Percentiles rank a stretch among this genome's conserved stretches.
Evolutionary conservation across 257 asterid species (phyloP).

Genomic region (Paulownia fortunei): DNA sequence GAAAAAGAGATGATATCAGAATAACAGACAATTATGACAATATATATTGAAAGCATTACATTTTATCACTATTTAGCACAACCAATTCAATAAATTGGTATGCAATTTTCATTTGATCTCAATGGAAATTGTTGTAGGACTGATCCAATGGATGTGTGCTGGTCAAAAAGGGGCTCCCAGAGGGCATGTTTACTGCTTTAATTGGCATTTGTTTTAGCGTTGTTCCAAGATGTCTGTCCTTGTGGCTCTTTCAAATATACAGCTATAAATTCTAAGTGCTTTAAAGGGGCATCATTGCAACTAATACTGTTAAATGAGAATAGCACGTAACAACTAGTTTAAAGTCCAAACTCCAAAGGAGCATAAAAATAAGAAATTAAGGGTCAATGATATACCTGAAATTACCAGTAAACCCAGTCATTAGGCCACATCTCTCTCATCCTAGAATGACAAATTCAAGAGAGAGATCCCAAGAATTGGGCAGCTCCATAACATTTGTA

Average conservation of each 20-base stretch:
- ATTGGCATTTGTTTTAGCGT: background rate
- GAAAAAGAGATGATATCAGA: background rate
- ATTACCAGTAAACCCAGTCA: slow-evolving; percentile 13
- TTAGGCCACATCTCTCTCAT: slow-evolving; percentile 24
- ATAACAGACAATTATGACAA: background rate
- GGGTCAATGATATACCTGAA: slow-evolving; percentile 32
- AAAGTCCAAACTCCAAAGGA: background rate
- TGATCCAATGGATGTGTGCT: background rate
- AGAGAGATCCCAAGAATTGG: slow-evolving; percentile 18
- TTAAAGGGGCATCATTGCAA: background rate
- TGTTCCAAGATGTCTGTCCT: background rate
- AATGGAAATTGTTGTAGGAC: background rate
- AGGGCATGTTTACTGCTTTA: background rate
- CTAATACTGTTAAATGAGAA: background rate
- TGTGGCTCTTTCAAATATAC: background rate
- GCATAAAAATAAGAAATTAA: background rate
- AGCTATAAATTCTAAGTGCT: background rate
- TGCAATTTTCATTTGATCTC: background rate
- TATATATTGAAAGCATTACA: background rate
- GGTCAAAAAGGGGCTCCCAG: background rate
- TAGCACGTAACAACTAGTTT: slow-evolving; percentile 10
- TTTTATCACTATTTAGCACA: background rate
- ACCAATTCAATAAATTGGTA: background rate
- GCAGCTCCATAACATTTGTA: slow-evolving; percentile 29
- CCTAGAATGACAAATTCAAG: slow-evolving; percentile 28